Base-by-base conservation (phyloP, 371 early-diverging fungal genomes). In the Chytridiales sp. region DNA sequence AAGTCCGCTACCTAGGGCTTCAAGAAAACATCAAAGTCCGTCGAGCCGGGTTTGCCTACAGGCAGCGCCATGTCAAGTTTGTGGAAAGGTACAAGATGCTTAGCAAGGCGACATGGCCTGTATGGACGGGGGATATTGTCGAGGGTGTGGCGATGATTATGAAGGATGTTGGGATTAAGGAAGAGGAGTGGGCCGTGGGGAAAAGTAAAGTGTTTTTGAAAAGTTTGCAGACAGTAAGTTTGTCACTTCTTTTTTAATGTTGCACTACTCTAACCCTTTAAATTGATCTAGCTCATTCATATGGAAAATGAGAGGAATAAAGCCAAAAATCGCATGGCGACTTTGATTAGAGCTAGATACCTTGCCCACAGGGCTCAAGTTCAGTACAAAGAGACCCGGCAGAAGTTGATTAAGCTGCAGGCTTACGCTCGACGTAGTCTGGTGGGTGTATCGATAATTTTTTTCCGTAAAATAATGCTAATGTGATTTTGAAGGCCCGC, bases 1-100 rank as follows among this genome's bases (percentile, higher is more conserved):
- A 99, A 77, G 73, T 99, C 47, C 87, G 95, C 48, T n/a, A n/a
- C 98, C 99, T 39, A 98, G 67, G 70, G 15, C 47, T 69, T 30
- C 62, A 61, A 11, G 70, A 69, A 38, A 66, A 46, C 26, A 55
- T 69, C 22, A 69, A 58, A 44, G 62, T 69, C 50, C 49, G 70
- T 15, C 39, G 68, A 15, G 70, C 70, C n/a, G 70, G 70, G 30
- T 69, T 49, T 43, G 47, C 62, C 19, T 61, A 61, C 56, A 47
- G 68, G 19, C 61, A 56, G 13, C 46, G 44, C n/a, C 66, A 61
- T 40, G 42, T 4, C 2, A 31, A 64, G 29, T 69, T 69, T 44
- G 30, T 68, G 22, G 50, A 55, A 17, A 36, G 70, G 11, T 69
- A 58, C 50, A 40, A 57, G 26, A 36, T 68, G 41, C 59, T 67